phyloP scores from a whole-genome alignment of 768 basidiomycete species.

The Rhodotorula toruloides region DNA sequence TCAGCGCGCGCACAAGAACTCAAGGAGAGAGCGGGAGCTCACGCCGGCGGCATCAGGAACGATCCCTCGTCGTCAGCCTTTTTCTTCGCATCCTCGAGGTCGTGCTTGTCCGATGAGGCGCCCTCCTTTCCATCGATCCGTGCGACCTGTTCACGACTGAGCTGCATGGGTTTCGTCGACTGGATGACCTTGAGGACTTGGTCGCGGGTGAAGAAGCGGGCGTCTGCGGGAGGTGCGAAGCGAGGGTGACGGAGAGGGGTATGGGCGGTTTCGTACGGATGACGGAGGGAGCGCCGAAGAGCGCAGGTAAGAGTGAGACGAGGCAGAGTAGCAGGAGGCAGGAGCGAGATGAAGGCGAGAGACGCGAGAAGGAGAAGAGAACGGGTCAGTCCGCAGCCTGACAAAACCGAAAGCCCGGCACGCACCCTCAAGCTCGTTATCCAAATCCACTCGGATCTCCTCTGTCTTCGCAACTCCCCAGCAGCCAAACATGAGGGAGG shows the following conservation, averaged over 20 bases:
- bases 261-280: background rate
- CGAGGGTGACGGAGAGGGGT: no score
- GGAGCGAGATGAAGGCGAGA: background rate
- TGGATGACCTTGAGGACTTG: slow-evolving; percentile 62
- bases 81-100: slow-evolving; percentile 2
- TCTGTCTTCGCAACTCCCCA: slow-evolving; percentile 50
- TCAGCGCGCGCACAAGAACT: background rate
- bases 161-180: slow-evolving; percentile 13
- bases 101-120: slow-evolving; percentile 15
- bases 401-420: background rate
- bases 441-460: slow-evolving; percentile 75
- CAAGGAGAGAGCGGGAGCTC: background rate
- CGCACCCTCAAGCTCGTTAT: slow-evolving; percentile 89
- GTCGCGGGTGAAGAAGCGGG: slow-evolving; percentile 76
- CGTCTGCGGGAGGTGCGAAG: slow-evolving; percentile 64
- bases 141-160: slow-evolving; percentile 40
- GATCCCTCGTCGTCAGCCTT: slow-evolving; percentile 4
- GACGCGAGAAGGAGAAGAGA: no score
- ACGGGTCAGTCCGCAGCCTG: background rate
- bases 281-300: background rate
- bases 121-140: slow-evolving; percentile 31
- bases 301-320: slow-evolving; percentile 43
- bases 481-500: slow-evolving; percentile 4
- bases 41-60: slow-evolving; percentile 41
- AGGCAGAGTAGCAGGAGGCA: background rate